Evolutionary conservation across 305 asterid species (phyloP).

Genomic region (Striga hermonthica): DNA sequence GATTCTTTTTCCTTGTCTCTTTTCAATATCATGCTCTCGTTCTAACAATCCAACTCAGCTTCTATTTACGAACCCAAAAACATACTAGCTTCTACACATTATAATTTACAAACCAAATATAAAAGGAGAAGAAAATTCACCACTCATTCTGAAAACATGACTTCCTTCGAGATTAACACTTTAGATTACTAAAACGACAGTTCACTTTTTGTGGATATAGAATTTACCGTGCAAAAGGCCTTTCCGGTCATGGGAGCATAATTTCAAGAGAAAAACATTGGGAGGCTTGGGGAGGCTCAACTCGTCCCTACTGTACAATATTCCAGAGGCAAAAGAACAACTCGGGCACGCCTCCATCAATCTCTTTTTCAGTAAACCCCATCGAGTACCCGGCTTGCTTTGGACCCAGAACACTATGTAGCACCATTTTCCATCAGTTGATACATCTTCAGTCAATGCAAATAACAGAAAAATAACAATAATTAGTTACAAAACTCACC

Average conservation of each 20-base stretch:
- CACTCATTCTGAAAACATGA: too few species aligned
- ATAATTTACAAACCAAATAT: too few species aligned
- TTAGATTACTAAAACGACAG: too few species aligned
- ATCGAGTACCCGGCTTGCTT: conserved; percentile 61
- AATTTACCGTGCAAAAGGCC: conserved; percentile 78
- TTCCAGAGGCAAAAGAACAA: conserved; percentile 57
- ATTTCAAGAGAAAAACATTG: conserved; percentile 70
- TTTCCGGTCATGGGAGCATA: conserved; percentile 55
- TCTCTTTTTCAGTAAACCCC: conserved; percentile 77
- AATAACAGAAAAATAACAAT: too few species aligned
- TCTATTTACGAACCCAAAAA: too few species aligned
- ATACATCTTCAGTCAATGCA: conserved; percentile 54
- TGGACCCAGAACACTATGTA: conserved; percentile 81
- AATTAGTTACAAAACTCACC: too few species aligned
- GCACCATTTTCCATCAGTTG: conserved; percentile 97
- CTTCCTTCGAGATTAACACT: too few species aligned
- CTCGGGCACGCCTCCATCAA: conserved; percentile 81
- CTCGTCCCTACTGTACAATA: conserved; percentile 47
- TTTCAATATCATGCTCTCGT: neutral
- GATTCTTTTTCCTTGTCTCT: neutral
- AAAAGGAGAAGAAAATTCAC: too few species aligned
- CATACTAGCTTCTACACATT: too few species aligned
- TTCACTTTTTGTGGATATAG: neutral
- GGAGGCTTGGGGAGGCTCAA: conserved; percentile 62
- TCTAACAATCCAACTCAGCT: neutral